phyloP scores from a whole-genome alignment of 331 rosid species.

The Saraca asoca region DNA sequence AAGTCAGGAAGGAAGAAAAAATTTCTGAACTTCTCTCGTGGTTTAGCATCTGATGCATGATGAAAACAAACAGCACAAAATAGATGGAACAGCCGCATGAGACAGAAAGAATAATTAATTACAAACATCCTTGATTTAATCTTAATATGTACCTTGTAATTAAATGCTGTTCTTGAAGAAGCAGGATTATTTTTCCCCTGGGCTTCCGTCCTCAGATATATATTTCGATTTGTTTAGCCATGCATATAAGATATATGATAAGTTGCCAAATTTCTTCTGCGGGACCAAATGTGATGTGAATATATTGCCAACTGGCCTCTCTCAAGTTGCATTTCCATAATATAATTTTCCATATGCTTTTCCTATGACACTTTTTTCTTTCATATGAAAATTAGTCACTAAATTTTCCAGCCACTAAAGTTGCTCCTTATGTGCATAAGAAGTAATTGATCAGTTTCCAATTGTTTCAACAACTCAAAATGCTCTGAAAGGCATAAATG shows the following conservation, averaged over 20 bases:
- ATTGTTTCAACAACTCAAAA: too few species aligned
- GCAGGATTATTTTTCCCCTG: neutral
- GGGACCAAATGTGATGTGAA: neutral
- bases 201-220: neutral
- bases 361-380: too few species aligned
- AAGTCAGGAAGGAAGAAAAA: conserved; percentile 29
- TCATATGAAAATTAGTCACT: too few species aligned
- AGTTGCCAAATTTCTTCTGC: neutral
- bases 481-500: neutral
- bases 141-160: too few species aligned
- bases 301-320: neutral
- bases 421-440: too few species aligned
- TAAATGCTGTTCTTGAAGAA: neutral
- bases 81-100: neutral
- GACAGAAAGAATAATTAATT: too few species aligned
- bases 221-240: neutral
- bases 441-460: neutral
- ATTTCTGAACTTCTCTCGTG: conserved; percentile 21
- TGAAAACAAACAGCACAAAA: too few species aligned
- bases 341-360: neutral
- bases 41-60: too few species aligned
- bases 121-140: too few species aligned
- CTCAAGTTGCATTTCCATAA: neutral
- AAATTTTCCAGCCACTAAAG: too few species aligned
- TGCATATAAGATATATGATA: neutral